Evolutionary conservation across 371 early-diverging fungal species (phyloP), one percentile per base, ranked within the genome.

Genomic region (Rhizomucor pusillus): DNA sequence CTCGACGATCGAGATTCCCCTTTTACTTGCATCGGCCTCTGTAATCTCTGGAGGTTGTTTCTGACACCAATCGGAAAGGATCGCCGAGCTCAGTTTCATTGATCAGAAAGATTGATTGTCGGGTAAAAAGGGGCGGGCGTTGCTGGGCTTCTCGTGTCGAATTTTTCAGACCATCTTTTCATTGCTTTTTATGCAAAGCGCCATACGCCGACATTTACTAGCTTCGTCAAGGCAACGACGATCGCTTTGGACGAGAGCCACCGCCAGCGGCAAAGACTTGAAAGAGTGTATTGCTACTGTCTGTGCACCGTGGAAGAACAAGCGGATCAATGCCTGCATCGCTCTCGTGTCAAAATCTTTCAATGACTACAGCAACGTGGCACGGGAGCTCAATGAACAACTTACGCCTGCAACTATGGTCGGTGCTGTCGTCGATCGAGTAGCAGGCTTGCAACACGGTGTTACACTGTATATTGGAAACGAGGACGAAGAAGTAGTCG

Each of bases 1-100:
- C 13, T 85, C 88, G 35, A 90, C 66, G 37, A 68, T 71, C 43
- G 73, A 70, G 33, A 93, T 80, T 9, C 71, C 85, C 63, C 79
- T 84, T 54, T 75, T 72, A 18, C 75, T 61, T 20, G 77, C 60
- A 45, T 79, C 73, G 43, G 86, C 56, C 14, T 78, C 76, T 48
- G 71, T 79, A 49, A 85, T 55, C 36, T 75, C 69, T 12, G 70
- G 63, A 43, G 76, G 40, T 10, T 75, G 63, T 52, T 62, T 48
- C 33, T 63, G 59, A 36, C 61, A 44, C 59, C 66, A 67, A 23
- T 67, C 59, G 9, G 75, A 66, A 13, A 86, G 52, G 10, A 59
- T 47, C 25, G 66, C 52, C 13, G 79, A 67, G 18, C 81, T 85
- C 40, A 89, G 57, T 60, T 81, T 82, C 55, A 55, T 55, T 46